phyloP scores from a whole-genome alignment of 1,284 basidiomycete genomes.

The Papiliotrema fonsecae region DNA sequence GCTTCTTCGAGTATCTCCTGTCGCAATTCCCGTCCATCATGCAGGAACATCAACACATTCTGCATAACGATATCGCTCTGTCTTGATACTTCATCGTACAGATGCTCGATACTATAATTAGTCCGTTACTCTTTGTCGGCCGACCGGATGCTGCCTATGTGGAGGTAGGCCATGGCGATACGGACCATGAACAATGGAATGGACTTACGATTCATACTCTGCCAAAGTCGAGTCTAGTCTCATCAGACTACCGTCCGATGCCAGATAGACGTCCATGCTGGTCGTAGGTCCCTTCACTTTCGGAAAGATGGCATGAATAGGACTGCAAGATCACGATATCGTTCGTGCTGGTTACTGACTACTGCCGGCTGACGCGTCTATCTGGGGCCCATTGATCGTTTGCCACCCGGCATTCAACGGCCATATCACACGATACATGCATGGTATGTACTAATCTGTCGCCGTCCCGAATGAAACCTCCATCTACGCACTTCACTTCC shows the following conservation, averaged over 20 bases:
- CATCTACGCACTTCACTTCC: constrained; percentile 14
- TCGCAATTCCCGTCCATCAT: constrained; percentile 39
- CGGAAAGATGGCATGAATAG: background rate
- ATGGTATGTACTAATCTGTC: background rate
- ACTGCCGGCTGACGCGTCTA: too few species aligned
- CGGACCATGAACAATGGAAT: background rate
- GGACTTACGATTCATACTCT: constrained; percentile 37
- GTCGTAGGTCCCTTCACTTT: too few species aligned
- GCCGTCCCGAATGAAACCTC: too few species aligned
- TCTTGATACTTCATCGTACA: constrained; percentile 25
- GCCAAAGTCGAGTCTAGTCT: constrained; percentile 24
- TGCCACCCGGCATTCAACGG: background rate
- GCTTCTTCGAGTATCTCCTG: constrained; percentile 32
- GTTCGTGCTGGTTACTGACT: background rate
- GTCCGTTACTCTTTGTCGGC: background rate
- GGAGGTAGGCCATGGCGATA: background rate
- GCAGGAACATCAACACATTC: constrained; percentile 41
- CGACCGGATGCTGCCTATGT: background rate
- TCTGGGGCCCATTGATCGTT: too few species aligned
- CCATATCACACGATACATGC: background rate
- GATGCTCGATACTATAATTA: constrained; percentile 28
- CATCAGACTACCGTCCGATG: constrained; percentile 37
- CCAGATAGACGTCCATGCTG: constrained; percentile 37
- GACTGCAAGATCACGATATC: background rate
- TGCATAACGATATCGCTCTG: constrained; percentile 20